These are phyloP conservation scores for Polygonum maritimum DNA, from an alignment of 148 eudicot species.

Conservation along the genomic window DNA sequence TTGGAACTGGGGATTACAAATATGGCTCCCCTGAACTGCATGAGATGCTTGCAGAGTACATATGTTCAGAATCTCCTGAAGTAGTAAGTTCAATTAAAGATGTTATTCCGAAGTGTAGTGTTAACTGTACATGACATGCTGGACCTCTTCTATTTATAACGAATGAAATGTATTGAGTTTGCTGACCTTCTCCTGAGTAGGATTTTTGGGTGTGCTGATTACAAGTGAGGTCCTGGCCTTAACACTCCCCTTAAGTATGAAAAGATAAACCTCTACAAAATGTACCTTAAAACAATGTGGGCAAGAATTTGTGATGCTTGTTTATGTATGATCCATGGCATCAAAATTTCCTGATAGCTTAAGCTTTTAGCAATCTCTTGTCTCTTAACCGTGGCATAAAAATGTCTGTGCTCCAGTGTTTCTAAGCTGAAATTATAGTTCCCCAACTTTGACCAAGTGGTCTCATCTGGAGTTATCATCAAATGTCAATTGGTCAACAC, in stretches of 20 bases:
- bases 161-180: neutral
- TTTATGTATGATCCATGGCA: neutral
- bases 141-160: neutral
- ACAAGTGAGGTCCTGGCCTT: neutral
- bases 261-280: neutral
- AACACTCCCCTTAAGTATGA: neutral
- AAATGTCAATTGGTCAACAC: neutral
- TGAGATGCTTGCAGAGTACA: constrained; percentile 86
- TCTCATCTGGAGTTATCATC: neutral
- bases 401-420: neutral
- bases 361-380: neutral
- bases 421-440: neutral
- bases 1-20: constrained; percentile 67
- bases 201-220: neutral
- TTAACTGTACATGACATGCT: neutral
- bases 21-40: constrained; percentile 76
- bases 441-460: neutral
- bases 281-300: neutral
- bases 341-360: neutral
- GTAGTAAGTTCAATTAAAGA: constrained; percentile 40
- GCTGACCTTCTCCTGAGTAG: neutral
- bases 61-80: constrained; percentile 87
- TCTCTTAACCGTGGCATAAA: neutral
- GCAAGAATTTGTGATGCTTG: neutral
- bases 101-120: neutral